Evolutionary conservation across 2,329 filamentous ascomycete genomes (phyloP), one percentile per base, ranked within the genome.

Genomic region (Trichoderma citrinoviride): DNA sequence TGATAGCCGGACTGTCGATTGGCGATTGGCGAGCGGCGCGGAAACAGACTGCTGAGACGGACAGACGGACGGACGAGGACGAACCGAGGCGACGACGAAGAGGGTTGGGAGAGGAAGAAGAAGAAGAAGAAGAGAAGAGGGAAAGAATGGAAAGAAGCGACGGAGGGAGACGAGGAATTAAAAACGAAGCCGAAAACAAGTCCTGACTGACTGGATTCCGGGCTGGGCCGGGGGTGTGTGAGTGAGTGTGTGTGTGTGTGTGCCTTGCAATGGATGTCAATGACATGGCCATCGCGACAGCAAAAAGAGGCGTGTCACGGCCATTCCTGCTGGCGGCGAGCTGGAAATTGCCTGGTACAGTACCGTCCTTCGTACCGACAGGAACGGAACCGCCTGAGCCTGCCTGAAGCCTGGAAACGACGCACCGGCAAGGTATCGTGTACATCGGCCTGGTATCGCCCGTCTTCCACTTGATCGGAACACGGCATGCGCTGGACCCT

Each of bases 401-500:
- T n/a, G n/a, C n/a, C n/a, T n/a, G n/a, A n/a, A 37, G 33, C 33
- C 33, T 37, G 33, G 33, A 37, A 37, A 8, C 33, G 33, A 14
- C 33, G 33, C 33, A 37, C 10, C n/a, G n/a, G n/a, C n/a, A n/a
- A 37, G 33, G 33, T 37, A 37, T 12, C 33, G 33, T 8, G 33
- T 37, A 37, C 33, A 37, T 37, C 33, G 33, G 33, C 10, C 33
- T 37, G 7, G 33, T 37, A 14, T 19, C 27, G 17, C 25, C 29
- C n/a, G 49, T 33, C 29, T 52, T 52, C 17, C 27, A 17, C 27
- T 44, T 61, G 63, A 61, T 65, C 63, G 63, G 63, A 65, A 65
- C 63, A 65, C 63, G 63, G 63, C 63, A 65, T 65, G 63, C 47
- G 63, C 63, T 43, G 53, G 56, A 50, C 63, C 62, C 52, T 65